phyloP scores from a whole-genome alignment of 768 basidiomycete species.

The Suillus placidus region DNA sequence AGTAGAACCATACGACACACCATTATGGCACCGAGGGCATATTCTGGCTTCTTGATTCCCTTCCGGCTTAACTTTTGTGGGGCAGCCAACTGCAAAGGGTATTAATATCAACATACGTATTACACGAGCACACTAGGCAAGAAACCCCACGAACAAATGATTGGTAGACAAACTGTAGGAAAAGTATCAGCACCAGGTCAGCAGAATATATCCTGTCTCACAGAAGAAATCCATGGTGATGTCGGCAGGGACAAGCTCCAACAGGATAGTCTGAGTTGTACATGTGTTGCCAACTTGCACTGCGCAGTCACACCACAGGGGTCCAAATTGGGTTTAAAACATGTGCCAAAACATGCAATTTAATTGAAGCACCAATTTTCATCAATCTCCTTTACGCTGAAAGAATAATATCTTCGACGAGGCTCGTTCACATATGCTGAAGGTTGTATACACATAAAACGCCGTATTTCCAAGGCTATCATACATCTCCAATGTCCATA shows the following conservation, averaged over 20 bases:
- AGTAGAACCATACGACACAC: constrained; percentile 39
- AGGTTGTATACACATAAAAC: background rate
- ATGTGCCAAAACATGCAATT: background rate
- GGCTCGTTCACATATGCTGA: no score
- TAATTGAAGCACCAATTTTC: no score
- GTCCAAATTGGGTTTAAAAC: background rate
- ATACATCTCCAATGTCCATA: background rate
- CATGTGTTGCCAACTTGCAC: no score
- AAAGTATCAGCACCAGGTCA: constrained; percentile 26
- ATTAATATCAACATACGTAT: constrained; percentile 14
- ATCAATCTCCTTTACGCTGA: background rate
- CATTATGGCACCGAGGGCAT: constrained; percentile 76
- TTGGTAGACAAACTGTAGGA: constrained; percentile 52
- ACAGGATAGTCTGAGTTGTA: no score
- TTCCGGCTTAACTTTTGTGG: constrained; percentile 58
- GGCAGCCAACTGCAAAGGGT: constrained; percentile 59
- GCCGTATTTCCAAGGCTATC: background rate
- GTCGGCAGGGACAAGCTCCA: no score
- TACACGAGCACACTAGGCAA: constrained; percentile 11
- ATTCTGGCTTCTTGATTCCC: constrained; percentile 53
- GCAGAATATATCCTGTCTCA: constrained; percentile 25
- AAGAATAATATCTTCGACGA: background rate
- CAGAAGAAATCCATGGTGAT: constrained; percentile 31
- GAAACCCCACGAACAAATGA: constrained; percentile 43
- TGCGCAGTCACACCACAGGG: background rate